These are phyloP conservation scores for Ogataea angusta DNA, from an alignment of 805 yeast species.

Conservation along the genomic window DNA sequence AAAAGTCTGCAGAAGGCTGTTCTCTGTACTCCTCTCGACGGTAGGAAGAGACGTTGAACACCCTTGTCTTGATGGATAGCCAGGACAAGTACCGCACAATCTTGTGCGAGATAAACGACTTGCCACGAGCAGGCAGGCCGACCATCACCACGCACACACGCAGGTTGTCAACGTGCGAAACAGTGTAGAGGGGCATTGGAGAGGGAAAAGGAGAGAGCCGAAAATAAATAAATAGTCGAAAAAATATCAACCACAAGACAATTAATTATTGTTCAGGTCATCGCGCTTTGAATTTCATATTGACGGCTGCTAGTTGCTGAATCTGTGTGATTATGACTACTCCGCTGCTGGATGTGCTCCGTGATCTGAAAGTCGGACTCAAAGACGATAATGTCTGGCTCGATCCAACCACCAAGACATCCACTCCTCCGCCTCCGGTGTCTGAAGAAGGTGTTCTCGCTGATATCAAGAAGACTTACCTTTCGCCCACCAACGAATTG, in stretches of 20 bases:
- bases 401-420: conserved; percentile 18
- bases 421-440: conserved; percentile 5
- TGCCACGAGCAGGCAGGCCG: conserved; percentile 89
- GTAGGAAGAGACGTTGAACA: conserved; percentile 86
- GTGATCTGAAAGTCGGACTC: conserved; percentile 4
- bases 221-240: not conserved
- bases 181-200: conserved; percentile 55
- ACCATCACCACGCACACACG: conserved; percentile 87
- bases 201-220: not conserved
- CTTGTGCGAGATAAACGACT: conserved; percentile 90
- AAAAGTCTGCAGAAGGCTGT: conserved; percentile 74
- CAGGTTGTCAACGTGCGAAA: conserved; percentile 63
- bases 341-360: conserved; percentile 7
- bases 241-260: not conserved
- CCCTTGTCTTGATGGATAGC: conserved; percentile 82
- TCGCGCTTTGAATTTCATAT: too few relatives aligned
- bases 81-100: conserved; percentile 89
- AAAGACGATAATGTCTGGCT: conserved; percentile 11
- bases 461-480: conserved; percentile 39
- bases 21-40: conserved; percentile 59
- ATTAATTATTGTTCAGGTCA: not conserved
- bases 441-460: conserved; percentile 14
- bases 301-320: too few relatives aligned
- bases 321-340: not conserved
- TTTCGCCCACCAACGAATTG: conserved; percentile 61